Evolutionary conservation across 768 basidiomycete species (phyloP).

Genomic region (Calocera cornea): DNA sequence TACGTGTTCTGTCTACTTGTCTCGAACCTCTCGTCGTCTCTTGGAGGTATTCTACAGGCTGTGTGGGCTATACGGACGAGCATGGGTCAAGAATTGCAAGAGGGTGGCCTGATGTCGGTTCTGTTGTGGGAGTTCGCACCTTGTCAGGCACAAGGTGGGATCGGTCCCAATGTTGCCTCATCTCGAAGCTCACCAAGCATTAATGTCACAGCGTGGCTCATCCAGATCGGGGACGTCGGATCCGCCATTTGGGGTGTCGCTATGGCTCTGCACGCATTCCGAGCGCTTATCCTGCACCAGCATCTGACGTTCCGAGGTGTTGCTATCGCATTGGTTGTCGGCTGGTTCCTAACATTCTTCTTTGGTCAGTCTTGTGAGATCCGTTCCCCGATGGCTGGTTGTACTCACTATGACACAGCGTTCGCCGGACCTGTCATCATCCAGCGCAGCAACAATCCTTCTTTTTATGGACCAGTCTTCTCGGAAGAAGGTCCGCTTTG

Average conservation of each 20-base stretch:
- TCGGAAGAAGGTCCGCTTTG: conserved; percentile 42
- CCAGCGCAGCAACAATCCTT: conserved; percentile 14
- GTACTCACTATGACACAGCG: conserved; percentile 5
- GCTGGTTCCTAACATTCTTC: conserved; percentile 40
- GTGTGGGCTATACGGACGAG: conserved; percentile 36
- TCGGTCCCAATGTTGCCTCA: conserved; percentile 2
- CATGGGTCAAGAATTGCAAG: conserved; percentile 37
- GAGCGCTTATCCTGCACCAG: conserved; percentile 44
- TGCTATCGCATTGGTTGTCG: conserved; percentile 30
- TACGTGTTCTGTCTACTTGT: background rate
- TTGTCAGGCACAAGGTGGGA: background rate
- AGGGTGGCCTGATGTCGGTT: conserved; percentile 28
- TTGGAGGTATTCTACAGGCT: conserved; percentile 32
- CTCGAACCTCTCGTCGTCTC: background rate
- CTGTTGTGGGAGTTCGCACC: conserved; percentile 39
- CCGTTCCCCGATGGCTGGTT: background rate
- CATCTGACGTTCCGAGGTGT: conserved; percentile 40
- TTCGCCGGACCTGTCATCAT: conserved; percentile 23
- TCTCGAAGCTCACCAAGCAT: background rate
- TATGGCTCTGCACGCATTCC: conserved; percentile 56
- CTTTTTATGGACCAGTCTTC: conserved; percentile 27
- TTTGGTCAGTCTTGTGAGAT: conserved; percentile 31
- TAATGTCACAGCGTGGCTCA: conserved; percentile 33
- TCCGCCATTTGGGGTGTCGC: conserved; percentile 50
- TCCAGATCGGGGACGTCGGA: conserved; percentile 48